A percentile compares a stretch with the other conserved stretches of the same genome.
Evolutionary conservation across 768 basidiomycete species (phyloP).

Genomic region (Boletus pseudopeckii): DNA sequence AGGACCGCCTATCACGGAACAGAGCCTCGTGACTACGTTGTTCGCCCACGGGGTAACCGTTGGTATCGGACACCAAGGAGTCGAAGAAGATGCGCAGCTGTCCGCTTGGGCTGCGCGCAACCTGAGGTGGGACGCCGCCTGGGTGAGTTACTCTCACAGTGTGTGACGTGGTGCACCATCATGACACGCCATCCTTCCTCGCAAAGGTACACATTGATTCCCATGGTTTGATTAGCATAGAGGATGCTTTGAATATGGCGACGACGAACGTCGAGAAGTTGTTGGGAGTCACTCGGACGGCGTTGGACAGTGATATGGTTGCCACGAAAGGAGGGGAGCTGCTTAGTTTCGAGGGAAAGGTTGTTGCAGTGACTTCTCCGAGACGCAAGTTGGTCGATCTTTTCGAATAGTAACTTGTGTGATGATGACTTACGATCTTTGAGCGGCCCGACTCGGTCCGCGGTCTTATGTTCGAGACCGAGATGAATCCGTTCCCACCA

Average conservation of each 20-base stretch:
- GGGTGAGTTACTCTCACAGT: slow-evolving; percentile 73
- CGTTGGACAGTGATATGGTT: slow-evolving; percentile 35
- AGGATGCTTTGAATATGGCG: slow-evolving; percentile 39
- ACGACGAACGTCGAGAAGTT: slow-evolving; percentile 42
- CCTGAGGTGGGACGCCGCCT: slow-evolving; percentile 82
- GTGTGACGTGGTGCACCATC: not conserved
- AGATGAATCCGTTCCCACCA: not conserved
- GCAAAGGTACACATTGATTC: slow-evolving; percentile 34
- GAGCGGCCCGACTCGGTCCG: not conserved
- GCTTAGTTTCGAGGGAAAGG: slow-evolving; percentile 44
- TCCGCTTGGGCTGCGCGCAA: slow-evolving; percentile 82
- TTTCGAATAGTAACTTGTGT: slow-evolving; percentile 20
- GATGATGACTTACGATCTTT: not conserved
- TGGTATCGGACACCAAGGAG: slow-evolving; percentile 46
- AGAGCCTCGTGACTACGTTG: slow-evolving; percentile 59
- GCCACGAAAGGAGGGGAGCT: slow-evolving; percentile 38
- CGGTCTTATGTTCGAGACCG: not conserved
- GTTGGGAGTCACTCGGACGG: slow-evolving; percentile 33
- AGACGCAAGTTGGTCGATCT: slow-evolving; percentile 35
- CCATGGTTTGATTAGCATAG: slow-evolving; percentile 38
- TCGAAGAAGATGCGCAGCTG: slow-evolving; percentile 57
- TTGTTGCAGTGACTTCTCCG: slow-evolving; percentile 40
- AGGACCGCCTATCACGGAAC: slow-evolving; percentile 68
- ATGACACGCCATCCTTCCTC: not conserved
- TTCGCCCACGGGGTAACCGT: slow-evolving; percentile 61